Conservation (phyloP, 306 rosid species). For the Datisca glomerata region DNA sequence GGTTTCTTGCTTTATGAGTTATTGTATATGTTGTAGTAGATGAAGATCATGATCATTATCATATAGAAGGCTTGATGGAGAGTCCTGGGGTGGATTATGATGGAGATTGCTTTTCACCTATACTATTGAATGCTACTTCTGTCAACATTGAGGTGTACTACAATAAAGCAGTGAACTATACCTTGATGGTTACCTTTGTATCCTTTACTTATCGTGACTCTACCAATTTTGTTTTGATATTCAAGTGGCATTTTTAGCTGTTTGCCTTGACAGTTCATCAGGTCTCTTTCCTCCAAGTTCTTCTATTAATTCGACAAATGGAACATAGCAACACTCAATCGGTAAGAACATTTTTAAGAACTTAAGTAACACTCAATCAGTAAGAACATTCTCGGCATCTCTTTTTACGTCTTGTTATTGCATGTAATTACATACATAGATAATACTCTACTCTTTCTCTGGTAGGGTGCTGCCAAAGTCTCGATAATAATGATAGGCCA, state of each 20-base stretch:
- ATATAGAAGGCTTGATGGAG: slow-evolving; percentile 85
- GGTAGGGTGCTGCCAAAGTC: slow-evolving; percentile 97
- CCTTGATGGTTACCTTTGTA: slow-evolving; percentile 99
- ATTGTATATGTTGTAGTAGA: slow-evolving; percentile 27
- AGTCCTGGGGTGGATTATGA: slow-evolving; percentile 83
- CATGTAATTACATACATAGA: neutral
- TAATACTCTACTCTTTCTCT: slow-evolving; percentile 15
- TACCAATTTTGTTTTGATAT: slow-evolving; percentile 10
- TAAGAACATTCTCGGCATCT: neutral
- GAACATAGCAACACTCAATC: slow-evolving; percentile 98
- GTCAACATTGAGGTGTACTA: slow-evolving; percentile 88
- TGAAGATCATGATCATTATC: slow-evolving; percentile 69
- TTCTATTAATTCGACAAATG: slow-evolving; percentile 93
- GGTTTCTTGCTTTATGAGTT: slow-evolving; percentile 8
- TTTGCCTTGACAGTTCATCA: slow-evolving; percentile 49
- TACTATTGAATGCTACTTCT: slow-evolving; percentile 77
- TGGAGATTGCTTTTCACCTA: slow-evolving; percentile 86
- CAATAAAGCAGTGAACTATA: slow-evolving; percentile 94
- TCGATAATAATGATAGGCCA: slow-evolving; percentile 92
- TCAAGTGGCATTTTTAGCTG: slow-evolving; percentile 9
- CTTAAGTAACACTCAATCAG: neutral
- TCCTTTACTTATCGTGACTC: slow-evolving; percentile 34
- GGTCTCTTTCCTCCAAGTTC: slow-evolving; percentile 97
- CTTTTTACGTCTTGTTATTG: slow-evolving; percentile 1
- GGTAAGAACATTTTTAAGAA: slow-evolving; percentile 30